Evolutionary conservation across 1,284 basidiomycete species (phyloP), one percentile per base, ranked within the genome.

Genomic region (Irpex sp.): DNA sequence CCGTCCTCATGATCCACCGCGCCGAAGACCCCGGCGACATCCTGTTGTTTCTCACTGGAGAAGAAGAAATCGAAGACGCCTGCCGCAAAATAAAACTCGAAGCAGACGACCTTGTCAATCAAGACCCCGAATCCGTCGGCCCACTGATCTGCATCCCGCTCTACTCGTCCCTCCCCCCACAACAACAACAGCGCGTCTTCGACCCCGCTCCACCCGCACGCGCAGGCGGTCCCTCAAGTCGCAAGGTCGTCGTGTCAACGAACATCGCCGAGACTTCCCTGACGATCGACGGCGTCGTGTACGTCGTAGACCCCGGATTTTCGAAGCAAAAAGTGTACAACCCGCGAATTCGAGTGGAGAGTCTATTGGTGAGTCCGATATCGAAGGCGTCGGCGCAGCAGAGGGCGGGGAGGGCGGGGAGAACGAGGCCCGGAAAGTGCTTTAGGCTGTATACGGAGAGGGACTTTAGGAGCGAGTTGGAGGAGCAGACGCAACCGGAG

Each of bases 211-310:
- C 97, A 0, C 71, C 80, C 1, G 76, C 92, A 0, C 79, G 83
- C 4, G 81, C 77, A 0, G 87, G 82, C 62, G 91, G 94, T 1
- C 90, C 94, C 0, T 89, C 92, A 0, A 94, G 96, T 0, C 87
- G 97, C 66, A 99, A 99, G 77, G 87, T 98, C 37, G 93, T 99
- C 57, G 81, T 99, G 0, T 94, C 95, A 11, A 99, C 97, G 37
- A 99, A 99, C 76, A 96, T 99, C 66, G 97, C 97, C 6, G 97
- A 99, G 78, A 99, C 97, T 0, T 97, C 95, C 8, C 79, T 99
- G 43, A 99, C 97, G 1, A 98, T 99, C 65, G 97, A 98, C 70
- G 97, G 97, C 26, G 98, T 99, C 71, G 95, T 98, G 11, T 99
- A 98, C 72, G 97, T 99, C 62, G 95, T 99, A 53, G 97, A 99